A percentile compares a stretch with the other conserved stretches of the same genome.
phyloP scores from a whole-genome alignment of 805 yeast species.

The Metschnikowia borealis region DNA sequence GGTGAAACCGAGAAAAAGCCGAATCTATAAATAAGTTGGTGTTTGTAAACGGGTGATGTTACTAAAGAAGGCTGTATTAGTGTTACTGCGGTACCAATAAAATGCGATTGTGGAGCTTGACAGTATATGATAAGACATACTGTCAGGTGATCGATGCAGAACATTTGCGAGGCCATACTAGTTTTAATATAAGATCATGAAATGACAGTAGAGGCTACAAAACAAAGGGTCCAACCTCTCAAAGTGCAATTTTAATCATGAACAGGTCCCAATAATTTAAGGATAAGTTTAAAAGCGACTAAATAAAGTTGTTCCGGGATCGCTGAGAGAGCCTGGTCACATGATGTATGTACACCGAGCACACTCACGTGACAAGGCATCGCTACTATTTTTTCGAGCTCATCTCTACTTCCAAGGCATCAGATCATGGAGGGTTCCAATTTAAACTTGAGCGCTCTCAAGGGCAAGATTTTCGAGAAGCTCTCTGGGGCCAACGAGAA shows the following conservation, averaged over 20 bases:
- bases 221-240: neutral
- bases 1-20: neutral
- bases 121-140: neutral
- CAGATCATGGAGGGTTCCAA: slow-evolving; percentile 41
- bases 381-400: slow-evolving; percentile 2
- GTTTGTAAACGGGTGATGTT: no score
- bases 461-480: slow-evolving; percentile 59
- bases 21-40: neutral
- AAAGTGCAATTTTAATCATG: neutral
- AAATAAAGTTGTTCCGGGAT: neutral
- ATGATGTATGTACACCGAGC: neutral
- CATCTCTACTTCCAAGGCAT: slow-evolving; percentile 2
- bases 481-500: slow-evolving; percentile 19
- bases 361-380: slow-evolving; percentile 1
- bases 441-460: slow-evolving; percentile 53
- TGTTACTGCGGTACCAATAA: no score
- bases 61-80: no score
- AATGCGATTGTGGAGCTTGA: no score
- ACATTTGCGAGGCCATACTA: neutral
- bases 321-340: neutral
- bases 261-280: neutral
- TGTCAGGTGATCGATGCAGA: slow-evolving; percentile 1
- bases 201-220: neutral
- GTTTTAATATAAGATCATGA: neutral
- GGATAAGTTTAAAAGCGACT: neutral